Evolutionary conservation across 495 filamentous ascomycete species (phyloP).

Genomic region (Penicillium malachiteum): DNA sequence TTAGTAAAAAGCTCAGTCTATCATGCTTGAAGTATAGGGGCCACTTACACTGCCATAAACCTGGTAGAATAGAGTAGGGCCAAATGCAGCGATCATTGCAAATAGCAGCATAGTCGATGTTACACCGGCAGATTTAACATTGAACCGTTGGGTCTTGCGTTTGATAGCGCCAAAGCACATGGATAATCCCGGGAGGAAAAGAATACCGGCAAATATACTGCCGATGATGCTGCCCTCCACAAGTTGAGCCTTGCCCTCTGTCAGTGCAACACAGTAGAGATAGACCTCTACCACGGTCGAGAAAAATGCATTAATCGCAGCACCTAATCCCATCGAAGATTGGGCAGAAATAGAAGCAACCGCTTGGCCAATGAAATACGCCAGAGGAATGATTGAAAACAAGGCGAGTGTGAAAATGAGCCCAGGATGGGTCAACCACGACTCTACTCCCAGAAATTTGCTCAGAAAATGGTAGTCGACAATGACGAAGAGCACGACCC

Average conservation of each 20-base stretch:
- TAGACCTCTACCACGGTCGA: slow-evolving; percentile 99
- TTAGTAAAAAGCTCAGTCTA: slow-evolving; percentile 20
- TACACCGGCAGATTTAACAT: slow-evolving; percentile 93
- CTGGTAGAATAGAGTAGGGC: slow-evolving; percentile 97
- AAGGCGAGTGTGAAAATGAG: slow-evolving; percentile 84
- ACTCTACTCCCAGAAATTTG: slow-evolving; percentile 62
- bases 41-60: slow-evolving; percentile 88
- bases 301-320: slow-evolving; percentile 98
- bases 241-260: slow-evolving; percentile 85
- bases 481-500: slow-evolving; percentile 85
- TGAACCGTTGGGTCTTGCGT: slow-evolving; percentile 98
- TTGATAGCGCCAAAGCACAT: slow-evolving; percentile 99
- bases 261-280: slow-evolving; percentile 93
- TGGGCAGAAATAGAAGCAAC: slow-evolving; percentile 99
- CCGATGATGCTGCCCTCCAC: slow-evolving; percentile 97
- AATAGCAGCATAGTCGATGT: slow-evolving; percentile 99
- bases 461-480: slow-evolving; percentile 84
- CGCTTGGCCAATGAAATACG: slow-evolving; percentile 98
- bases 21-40: background rate
- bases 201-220: slow-evolving; percentile 94
- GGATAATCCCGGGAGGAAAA: slow-evolving; percentile 93
- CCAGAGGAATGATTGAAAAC: slow-evolving; percentile 92
- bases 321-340: slow-evolving; percentile 99
- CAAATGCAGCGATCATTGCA: slow-evolving; percentile 94
- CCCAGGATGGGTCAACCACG: slow-evolving; percentile 71